These are phyloP conservation scores for Candida xyloterini DNA, from an alignment of 805 yeast genomes.

Conservation along the genomic window DNA sequence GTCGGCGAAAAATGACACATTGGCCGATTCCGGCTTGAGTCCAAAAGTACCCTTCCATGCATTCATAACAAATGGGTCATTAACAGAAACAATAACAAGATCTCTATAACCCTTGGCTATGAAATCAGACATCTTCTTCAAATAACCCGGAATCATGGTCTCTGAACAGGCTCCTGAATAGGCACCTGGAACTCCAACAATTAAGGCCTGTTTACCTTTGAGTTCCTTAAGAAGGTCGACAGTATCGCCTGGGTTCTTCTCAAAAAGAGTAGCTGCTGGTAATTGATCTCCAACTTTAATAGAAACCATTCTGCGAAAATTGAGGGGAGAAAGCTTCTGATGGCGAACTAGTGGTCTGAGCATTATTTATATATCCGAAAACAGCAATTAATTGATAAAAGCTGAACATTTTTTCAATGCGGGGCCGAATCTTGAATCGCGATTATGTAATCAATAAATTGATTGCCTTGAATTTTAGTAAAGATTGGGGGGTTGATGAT, in stretches of 20 bases:
- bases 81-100: slow-evolving; percentile 71
- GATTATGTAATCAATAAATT: slow-evolving; percentile 3
- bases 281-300: slow-evolving; percentile 24
- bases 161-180: slow-evolving; percentile 79
- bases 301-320: slow-evolving; percentile 11
- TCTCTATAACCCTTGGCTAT: slow-evolving; percentile 62
- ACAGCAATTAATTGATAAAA: slow-evolving; percentile 1
- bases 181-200: slow-evolving; percentile 71
- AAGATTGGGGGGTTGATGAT: not conserved
- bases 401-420: not conserved
- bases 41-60: slow-evolving; percentile 66
- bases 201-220: slow-evolving; percentile 38
- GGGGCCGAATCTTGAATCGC: slow-evolving; percentile 3
- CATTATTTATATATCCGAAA: slow-evolving; percentile 4
- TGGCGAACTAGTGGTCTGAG: slow-evolving; percentile 1
- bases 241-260: slow-evolving; percentile 23
- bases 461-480: not conserved
- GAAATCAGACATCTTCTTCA: slow-evolving; percentile 49
- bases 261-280: slow-evolving; percentile 23
- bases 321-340: not conserved
- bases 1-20: slow-evolving; percentile 61
- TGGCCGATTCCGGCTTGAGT: slow-evolving; percentile 19
- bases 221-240: slow-evolving; percentile 24
- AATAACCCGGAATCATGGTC: slow-evolving; percentile 70
- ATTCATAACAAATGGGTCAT: slow-evolving; percentile 80